Evolutionary conservation across 2,329 filamentous ascomycete genomes (phyloP), one percentile per base, ranked within the genome.

Genomic region (Albophoma yamanashiensis): DNA sequence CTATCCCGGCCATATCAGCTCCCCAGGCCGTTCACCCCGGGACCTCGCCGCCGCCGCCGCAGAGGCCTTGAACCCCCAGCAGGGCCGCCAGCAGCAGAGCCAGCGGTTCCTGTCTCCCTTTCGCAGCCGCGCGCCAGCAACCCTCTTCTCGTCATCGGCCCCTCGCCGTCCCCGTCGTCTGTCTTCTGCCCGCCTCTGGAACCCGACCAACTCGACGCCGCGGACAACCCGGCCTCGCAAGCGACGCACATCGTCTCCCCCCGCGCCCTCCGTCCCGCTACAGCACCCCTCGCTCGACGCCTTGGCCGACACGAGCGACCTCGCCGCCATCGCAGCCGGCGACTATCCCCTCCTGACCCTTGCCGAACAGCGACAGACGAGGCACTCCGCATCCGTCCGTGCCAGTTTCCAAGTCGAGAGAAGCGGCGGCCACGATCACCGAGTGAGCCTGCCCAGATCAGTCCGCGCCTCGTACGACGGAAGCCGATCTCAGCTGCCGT

Each of bases 141-240:
- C 56, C n/a, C 7, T 40, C 45, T 47, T 27, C 15, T 34, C 47
- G 17, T 34, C 50, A 5, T 22, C 31, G 50, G 22, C 17, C 20
- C 55, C 62, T 40, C 71, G 65, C 39, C 73, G 75, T 34, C 69
- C 74, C 56, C 74, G 72, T 58, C 76, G 74, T 38, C 73, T 77
- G 38, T 75, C 76, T 5, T 74, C 79, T 27, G 77, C 78, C 55
- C 80, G 81, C 42, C 79, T 85, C 64, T 85, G 82, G 82, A 85
- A 85, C 66, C 82, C 82, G 31, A 80, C 80, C 61, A 85, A 85
- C 68, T 85, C 81, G 34, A 84, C 82, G 2, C 82, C 81, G 53
- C 76, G 81, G 61, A 70, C 59, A 64, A 64, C 73, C 59, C 67
- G 64, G 31, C 60, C 61, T 55, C 67, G 76, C 59, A 74, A 69